Evolutionary conservation across 164 flowering plant species (phyloP), one percentile per base, ranked within the genome.

Genomic region (Annona squamosa): DNA sequence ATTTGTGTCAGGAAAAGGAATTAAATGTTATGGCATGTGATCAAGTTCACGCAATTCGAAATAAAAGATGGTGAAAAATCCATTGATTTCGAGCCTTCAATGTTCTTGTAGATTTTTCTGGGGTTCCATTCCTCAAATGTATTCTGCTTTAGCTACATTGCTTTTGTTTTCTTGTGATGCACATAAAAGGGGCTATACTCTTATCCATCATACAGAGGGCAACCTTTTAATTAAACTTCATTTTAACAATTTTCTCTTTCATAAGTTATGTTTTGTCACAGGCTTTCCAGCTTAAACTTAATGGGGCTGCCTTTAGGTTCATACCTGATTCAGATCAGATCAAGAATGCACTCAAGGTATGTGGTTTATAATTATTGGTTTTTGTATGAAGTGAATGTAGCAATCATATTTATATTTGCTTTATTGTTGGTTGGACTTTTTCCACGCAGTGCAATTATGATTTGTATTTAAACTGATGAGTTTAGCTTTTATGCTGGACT

Each of bases 221-320:
- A 26, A 26, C 37, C 37, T 26, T 26, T 26, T 26, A 26, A 26
- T 26, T 26, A 26, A 1, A 26, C 26, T 66, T 66, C 17, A 4
- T n/a, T 17, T 68, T 68, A 0, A 16, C 18, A 46, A 5, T 16
- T 68, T n/a, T 46, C 44, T 42, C 18, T 46, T 45, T 45, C 17
- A 57, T 63, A 43, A 44, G 65, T 57, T 43, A 5, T 10, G 18
- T 4, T n/a, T 5, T 42, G 13, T 42, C 16, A 16, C 89, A 95
- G 98, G 87, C 89, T 77, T 79, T 89, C 74, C 93, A 93, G 83
- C 87, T 91, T 4, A 87, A 90, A 81, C 78, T 87, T 74, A 82
- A 89, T 76, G 97, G 97, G 5, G 93, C 91, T 74, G 85, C 97
- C 5, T 93, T 95, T 78, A 85, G 97, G 84, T 82, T 95, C 80